Conservation (phyloP, 2,329 filamentous ascomycete species). For the Nothophaeocryptopus gaeumannii region DNA sequence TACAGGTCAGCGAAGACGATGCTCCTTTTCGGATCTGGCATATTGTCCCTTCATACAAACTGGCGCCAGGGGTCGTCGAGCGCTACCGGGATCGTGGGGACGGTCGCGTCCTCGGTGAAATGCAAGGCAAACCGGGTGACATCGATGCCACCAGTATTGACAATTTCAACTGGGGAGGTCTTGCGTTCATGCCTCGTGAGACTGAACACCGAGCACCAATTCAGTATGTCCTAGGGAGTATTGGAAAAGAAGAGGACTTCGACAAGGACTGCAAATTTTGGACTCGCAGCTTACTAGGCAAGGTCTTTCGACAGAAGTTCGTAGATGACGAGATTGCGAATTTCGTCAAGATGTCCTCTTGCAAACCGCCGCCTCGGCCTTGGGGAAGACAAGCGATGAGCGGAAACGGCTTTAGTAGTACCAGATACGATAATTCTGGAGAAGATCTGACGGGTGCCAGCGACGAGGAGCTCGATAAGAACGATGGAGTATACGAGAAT, state of each 20-base stretch:
- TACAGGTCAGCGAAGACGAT: constrained; percentile 1
- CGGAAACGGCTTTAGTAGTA: too few relatives aligned
- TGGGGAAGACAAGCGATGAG: too few relatives aligned
- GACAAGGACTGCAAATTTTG: background rate
- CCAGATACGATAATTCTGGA: too few relatives aligned
- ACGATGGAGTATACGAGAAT: too few relatives aligned
- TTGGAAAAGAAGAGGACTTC: background rate
- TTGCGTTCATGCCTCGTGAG: background rate
- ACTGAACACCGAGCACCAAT: background rate
- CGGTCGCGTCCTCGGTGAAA: background rate
- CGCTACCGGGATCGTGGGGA: background rate
- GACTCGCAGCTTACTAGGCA: too few relatives aligned
- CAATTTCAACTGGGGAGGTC: background rate
- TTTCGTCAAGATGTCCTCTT: too few relatives aligned
- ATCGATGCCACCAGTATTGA: background rate
- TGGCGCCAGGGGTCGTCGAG: background rate
- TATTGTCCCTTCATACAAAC: background rate
- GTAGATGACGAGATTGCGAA: too few relatives aligned
- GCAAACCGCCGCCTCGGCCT: too few relatives aligned
- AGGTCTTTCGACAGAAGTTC: too few relatives aligned
- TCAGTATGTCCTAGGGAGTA: background rate
- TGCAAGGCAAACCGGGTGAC: background rate
- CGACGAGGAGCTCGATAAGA: too few relatives aligned
- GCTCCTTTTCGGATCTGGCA: background rate
- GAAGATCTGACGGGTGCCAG: too few relatives aligned